phyloP scores from a whole-genome alignment of 495 filamentous ascomycete genomes.

The Jackrogersella minutella region DNA sequence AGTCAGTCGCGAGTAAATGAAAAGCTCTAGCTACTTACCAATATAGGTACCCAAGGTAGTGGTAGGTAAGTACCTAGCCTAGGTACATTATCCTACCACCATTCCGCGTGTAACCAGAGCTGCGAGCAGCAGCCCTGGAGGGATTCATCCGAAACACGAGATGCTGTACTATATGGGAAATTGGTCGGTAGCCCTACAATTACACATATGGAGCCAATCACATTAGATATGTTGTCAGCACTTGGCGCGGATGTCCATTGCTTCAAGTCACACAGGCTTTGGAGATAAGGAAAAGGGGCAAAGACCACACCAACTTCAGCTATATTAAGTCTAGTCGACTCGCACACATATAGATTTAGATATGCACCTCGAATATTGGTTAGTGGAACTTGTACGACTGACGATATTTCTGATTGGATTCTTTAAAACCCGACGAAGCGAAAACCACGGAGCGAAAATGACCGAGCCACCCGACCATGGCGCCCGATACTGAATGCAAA shows the following conservation, averaged over 20 bases:
- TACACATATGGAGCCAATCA: not conserved
- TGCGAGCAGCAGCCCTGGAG: not conserved
- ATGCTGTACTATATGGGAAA: slow-evolving; percentile 4
- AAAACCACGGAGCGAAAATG: not conserved
- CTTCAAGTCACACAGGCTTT: not conserved
- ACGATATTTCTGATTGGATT: slow-evolving; percentile 16
- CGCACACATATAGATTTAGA: too few species aligned
- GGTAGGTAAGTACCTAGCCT: too few species aligned
- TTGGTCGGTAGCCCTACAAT: not conserved
- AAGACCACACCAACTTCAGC: too few species aligned
- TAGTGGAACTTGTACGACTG: slow-evolving; percentile 12
- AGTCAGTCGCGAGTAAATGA: too few species aligned
- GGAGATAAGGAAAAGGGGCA: not conserved
- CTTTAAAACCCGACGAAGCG: not conserved
- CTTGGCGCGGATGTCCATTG: not conserved
- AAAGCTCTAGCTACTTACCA: too few species aligned
- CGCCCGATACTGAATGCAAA: not conserved
- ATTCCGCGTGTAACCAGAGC: not conserved
- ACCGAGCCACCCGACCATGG: not conserved
- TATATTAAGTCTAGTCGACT: too few species aligned
- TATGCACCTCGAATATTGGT: too few species aligned
- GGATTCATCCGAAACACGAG: slow-evolving; percentile 29
- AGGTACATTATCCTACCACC: not conserved
- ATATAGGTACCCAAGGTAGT: too few species aligned
- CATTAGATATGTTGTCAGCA: not conserved